Evolutionary conservation across 1,284 basidiomycete species (phyloP), one percentile per base, ranked within the genome.

Genomic region (Xerocomus minutiporus): DNA sequence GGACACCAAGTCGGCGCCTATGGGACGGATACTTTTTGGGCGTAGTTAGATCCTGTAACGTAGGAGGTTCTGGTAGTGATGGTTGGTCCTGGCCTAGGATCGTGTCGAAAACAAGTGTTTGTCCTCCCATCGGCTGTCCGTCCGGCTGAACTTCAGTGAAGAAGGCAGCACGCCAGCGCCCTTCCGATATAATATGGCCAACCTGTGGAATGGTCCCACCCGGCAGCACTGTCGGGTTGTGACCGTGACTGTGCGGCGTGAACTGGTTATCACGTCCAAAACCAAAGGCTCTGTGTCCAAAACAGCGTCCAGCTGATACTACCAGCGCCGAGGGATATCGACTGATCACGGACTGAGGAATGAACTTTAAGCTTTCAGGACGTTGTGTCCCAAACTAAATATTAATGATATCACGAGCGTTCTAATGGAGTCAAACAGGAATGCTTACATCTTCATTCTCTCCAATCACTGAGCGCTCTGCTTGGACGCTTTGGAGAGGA

Each of bases 281-380:
- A 42, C 8, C 23, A 15, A 50, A 34, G 23, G 50, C 8, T 12
- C n/a, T 48, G 26, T 42, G 38, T n/a, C 36, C 50, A 48, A 44
- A 38, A 31, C 40, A 51, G 40, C 47, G 50, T 20, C 17, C 28
- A 3, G 47, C 8, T 1, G 54, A 51, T 38, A 32, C 26, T 31
- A 29, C 48, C 8, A 53, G 29, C 0, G 34, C 52, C 1, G 60
- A 59, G 4, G 64, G 62, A 46, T 63, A 48, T 28, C 64, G 64
- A 40, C 58, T 53, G 31, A 65, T 47, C 35, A 68, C 66, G 2
- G 63, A 67, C 20, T 61, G 66, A 15, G 63, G 63, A 46, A 64
- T 45, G 42, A 68, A 64, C 5, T 48, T 48, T 32, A 64, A 48
- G 31, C 65, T 55, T 43, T 65, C 62, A 29, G 62, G 66, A 23